Evolutionary conservation across 352 stramenopile species (phyloP).

Genomic region (Pythium rishiriense): DNA sequence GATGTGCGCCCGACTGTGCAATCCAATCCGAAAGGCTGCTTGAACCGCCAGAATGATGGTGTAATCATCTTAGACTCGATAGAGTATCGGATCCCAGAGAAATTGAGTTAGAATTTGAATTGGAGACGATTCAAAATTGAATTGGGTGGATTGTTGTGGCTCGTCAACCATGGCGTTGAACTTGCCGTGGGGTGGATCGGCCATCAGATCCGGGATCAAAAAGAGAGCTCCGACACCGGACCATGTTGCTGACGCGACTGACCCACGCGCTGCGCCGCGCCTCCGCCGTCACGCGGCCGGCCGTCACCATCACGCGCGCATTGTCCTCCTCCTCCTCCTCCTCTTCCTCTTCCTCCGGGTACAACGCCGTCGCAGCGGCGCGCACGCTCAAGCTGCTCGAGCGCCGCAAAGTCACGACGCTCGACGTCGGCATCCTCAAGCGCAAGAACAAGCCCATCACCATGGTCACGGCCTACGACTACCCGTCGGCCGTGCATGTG

Average conservation of each 20-base stretch:
- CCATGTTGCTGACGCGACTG: constrained; percentile 1
- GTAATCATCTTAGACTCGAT: neutral
- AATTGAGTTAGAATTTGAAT: neutral
- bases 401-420: constrained; percentile 81
- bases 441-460: constrained; percentile 96
- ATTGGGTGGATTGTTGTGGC: neutral
- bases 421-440: constrained; percentile 88
- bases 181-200: constrained; percentile 9
- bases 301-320: neutral
- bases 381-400: constrained; percentile 85
- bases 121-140: constrained; percentile 16
- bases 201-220: constrained; percentile 1
- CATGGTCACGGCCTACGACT: constrained; percentile 99
- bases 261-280: neutral
- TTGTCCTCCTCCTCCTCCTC: constrained; percentile 3
- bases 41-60: neutral
- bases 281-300: neutral
- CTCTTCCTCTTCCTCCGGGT: constrained; percentile 15
- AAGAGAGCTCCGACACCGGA: neutral
- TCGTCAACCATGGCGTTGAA: constrained; percentile 10
- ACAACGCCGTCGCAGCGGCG: constrained; percentile 51
- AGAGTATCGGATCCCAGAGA: neutral
- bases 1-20: neutral
- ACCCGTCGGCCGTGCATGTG: constrained; percentile 96
- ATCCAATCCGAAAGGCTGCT: neutral